These are phyloP conservation scores for Cystofilobasidium capitatum DNA, from an alignment of 768 basidiomycete genomes.

Conservation along the genomic window DNA sequence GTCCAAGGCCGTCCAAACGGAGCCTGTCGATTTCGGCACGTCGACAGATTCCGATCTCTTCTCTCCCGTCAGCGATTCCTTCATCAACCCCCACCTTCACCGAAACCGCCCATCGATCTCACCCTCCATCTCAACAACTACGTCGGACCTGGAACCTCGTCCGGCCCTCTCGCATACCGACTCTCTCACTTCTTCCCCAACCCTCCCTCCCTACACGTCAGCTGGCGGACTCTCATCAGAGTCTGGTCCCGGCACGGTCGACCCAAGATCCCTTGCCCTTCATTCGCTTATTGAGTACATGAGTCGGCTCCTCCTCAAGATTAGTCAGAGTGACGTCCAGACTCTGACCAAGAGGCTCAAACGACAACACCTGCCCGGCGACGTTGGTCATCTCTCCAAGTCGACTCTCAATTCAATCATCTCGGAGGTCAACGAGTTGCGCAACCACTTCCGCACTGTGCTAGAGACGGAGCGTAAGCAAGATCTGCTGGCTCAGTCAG, in stretches of 20 bases:
- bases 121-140: slow-evolving; percentile 4
- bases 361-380: slow-evolving; percentile 73
- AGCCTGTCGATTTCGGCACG: slow-evolving; percentile 39
- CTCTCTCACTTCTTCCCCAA: not conserved
- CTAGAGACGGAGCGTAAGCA: slow-evolving; percentile 18
- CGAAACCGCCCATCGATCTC: not conserved
- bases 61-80: slow-evolving; percentile 3
- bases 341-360: slow-evolving; percentile 82
- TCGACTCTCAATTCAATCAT: slow-evolving; percentile 67
- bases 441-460: slow-evolving; percentile 55
- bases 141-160: not conserved
- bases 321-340: slow-evolving; percentile 68
- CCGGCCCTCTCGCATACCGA: not conserved
- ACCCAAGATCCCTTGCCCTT: slow-evolving; percentile 34
- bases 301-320: slow-evolving; percentile 52
- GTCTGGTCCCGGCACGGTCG: slow-evolving; percentile 10
- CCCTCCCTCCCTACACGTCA: not conserved
- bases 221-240: not conserved
- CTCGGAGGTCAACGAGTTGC: slow-evolving; percentile 58
- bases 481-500: slow-evolving; percentile 56
- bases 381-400: slow-evolving; percentile 75
- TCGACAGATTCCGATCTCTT: slow-evolving; percentile 7
- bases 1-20: slow-evolving; percentile 63
- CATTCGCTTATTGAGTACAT: slow-evolving; percentile 46
- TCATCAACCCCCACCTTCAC: not conserved